Percentiles rank a stretch among this genome's conserved stretches.
phyloP scores from a whole-genome alignment of 345 rosid species.

The Anastatica hierochuntica region DNA sequence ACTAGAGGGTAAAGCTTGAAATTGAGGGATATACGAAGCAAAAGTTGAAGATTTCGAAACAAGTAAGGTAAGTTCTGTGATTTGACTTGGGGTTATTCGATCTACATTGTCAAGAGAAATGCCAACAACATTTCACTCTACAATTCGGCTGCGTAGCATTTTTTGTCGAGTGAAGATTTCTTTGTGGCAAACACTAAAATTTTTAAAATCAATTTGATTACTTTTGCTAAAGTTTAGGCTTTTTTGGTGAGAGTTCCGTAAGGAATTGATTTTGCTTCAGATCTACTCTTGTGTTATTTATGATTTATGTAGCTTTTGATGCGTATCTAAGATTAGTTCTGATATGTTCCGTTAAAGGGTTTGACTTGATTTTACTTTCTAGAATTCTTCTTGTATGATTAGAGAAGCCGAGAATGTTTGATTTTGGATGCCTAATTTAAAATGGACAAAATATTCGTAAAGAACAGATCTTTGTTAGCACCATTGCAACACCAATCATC shows the following conservation, averaged over 20 bases:
- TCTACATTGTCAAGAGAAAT: constrained; percentile 1
- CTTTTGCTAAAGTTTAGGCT: constrained; percentile 3
- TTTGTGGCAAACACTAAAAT: not conserved
- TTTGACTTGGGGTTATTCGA: constrained; percentile 11
- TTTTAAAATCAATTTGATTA: not conserved
- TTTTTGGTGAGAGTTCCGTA: not conserved
- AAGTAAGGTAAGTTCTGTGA: constrained; percentile 3
- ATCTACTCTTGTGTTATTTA: no score
- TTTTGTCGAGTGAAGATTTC: not conserved
- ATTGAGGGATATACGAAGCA: not conserved
- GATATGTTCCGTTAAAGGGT: not conserved
- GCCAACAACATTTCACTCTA: not conserved
- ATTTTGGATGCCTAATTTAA: no score
- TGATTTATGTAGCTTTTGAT: not conserved
- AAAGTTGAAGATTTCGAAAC: not conserved
- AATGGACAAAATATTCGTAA: no score
- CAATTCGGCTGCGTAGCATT: not conserved
- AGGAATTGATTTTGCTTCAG: no score
- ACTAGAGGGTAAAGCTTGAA: not conserved
- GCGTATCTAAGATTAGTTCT: not conserved
- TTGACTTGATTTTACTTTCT: constrained; percentile 1
- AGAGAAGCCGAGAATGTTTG: no score
- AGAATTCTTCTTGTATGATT: not conserved
- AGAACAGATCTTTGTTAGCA: no score
- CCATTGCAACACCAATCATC: no score